These are phyloP conservation scores for Fusarium falciforme DNA, from an alignment of 2,329 filamentous ascomycete genomes.

Conservation along the genomic window DNA sequence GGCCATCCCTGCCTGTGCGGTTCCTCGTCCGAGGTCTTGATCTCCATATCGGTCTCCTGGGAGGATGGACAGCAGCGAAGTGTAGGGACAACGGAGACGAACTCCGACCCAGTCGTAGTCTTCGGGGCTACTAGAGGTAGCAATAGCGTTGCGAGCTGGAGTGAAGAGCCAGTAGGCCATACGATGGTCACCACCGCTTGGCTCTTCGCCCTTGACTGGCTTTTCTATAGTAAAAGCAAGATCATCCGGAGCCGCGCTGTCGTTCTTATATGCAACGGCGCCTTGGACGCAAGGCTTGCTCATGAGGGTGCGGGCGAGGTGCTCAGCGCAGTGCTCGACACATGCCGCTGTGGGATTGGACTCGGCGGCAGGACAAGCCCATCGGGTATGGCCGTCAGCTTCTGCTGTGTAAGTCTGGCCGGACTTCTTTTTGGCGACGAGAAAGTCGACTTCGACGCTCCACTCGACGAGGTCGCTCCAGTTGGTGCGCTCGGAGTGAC, in stretches of 20 bases:
- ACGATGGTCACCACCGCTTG: background rate
- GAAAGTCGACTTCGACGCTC: slow-evolving; percentile 39
- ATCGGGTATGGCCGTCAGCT: slow-evolving; percentile 1
- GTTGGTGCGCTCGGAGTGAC: background rate
- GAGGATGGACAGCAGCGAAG: background rate
- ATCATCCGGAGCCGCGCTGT: background rate
- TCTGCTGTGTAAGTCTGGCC: slow-evolving; percentile 1
- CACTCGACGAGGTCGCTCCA: slow-evolving; percentile 19
- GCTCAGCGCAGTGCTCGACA: slow-evolving; percentile 18
- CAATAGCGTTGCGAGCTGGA: slow-evolving; percentile 17
- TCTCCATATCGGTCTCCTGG: background rate
- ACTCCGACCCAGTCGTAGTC: slow-evolving; percentile 45
- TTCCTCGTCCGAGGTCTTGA: background rate
- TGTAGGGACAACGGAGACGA: slow-evolving; percentile 37
- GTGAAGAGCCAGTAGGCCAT: slow-evolving; percentile 26
- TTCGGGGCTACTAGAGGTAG: slow-evolving; percentile 18
- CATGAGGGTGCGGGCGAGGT: background rate
- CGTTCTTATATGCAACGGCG: slow-evolving; percentile 16
- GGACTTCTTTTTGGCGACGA: slow-evolving; percentile 35
- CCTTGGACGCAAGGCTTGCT: background rate
- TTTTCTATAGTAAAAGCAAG: background rate
- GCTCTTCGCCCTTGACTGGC: background rate
- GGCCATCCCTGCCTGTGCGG: background rate
- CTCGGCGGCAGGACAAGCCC: slow-evolving; percentile 31
- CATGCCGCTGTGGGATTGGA: slow-evolving; percentile 16